Conservation (phyloP, 805 yeast species). For the Dipodascopsis tothii region DNA sequence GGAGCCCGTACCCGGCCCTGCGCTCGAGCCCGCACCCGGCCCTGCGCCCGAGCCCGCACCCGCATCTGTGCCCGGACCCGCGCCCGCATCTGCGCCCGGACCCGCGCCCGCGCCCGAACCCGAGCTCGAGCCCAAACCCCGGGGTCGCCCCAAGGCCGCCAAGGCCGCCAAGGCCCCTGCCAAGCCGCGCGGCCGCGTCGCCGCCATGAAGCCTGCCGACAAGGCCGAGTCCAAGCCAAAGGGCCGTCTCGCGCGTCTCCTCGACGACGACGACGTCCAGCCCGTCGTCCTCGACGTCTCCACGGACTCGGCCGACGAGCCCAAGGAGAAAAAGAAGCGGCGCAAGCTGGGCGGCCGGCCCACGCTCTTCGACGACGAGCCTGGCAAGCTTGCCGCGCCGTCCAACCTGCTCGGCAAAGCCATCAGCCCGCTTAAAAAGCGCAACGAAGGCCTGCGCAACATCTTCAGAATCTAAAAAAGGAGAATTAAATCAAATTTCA, state of each 20-base stretch:
- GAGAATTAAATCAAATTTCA: too few species aligned
- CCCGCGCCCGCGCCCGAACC: neutral
- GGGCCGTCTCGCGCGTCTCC: too few species aligned
- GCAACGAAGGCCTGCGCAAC: constrained; percentile 15
- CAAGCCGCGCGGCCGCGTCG: neutral
- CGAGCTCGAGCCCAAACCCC: neutral
- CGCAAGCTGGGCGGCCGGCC: constrained; percentile 10
- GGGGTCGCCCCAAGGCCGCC: too few species aligned
- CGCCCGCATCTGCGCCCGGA: neutral
- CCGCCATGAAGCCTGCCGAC: neutral
- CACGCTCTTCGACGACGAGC: constrained; percentile 11
- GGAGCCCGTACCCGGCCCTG: neutral
- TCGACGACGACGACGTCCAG: too few species aligned
- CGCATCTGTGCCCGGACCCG: neutral
- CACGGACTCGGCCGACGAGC: neutral
- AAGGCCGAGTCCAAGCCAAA: neutral
- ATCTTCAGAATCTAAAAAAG: constrained; percentile 13
- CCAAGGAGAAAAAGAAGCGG: constrained; percentile 14
- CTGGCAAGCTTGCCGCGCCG: constrained; percentile 6
- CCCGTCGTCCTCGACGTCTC: neutral
- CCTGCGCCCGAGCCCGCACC: neutral
- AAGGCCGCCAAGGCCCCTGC: neutral
- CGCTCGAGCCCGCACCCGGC: neutral
- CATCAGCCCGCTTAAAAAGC: constrained; percentile 19
- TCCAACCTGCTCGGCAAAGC: constrained; percentile 11